Percentiles rank a stretch among this genome's conserved stretches.
phyloP scores from a whole-genome alignment of 1,284 basidiomycete species.

The Earliella scabrosa region DNA sequence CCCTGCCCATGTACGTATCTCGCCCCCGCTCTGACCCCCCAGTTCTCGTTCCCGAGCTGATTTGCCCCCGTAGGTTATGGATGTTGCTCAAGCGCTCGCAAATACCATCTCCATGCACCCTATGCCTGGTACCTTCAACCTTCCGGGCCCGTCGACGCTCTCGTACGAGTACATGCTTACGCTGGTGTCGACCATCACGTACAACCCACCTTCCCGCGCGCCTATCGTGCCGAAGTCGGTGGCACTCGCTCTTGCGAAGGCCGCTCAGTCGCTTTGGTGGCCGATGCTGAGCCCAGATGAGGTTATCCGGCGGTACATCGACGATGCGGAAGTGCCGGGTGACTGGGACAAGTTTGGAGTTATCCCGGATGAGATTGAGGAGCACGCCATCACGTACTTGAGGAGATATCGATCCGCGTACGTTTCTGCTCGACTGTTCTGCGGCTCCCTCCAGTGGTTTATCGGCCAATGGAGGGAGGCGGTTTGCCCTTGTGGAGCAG shows the following conservation, averaged over 20 bases:
- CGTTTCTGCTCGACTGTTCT: slow-evolving; percentile 30
- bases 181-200: slow-evolving; percentile 82
- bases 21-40: neutral
- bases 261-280: slow-evolving; percentile 89
- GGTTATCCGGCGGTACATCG: slow-evolving; percentile 85
- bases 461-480: slow-evolving; percentile 7
- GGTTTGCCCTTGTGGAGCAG: slow-evolving; percentile 13
- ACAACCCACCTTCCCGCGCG: slow-evolving; percentile 68
- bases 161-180: slow-evolving; percentile 87
- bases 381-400: slow-evolving; percentile 90
- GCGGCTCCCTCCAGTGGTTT: neutral
- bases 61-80: slow-evolving; percentile 69
- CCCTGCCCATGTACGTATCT: slow-evolving; percentile 83
- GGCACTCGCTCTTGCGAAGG: slow-evolving; percentile 68
- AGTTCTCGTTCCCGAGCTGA: neutral
- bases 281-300: slow-evolving; percentile 92
- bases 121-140: slow-evolving; percentile 73
- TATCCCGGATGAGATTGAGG: slow-evolving; percentile 86
- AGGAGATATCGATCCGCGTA: slow-evolving; percentile 88
- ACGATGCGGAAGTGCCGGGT: slow-evolving; percentile 72
- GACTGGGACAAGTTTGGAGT: slow-evolving; percentile 71
- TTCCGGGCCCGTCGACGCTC: slow-evolving; percentile 90
- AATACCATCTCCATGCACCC: slow-evolving; percentile 74
- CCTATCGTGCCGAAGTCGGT: slow-evolving; percentile 82
- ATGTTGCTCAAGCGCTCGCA: slow-evolving; percentile 91